phyloP scores from a whole-genome alignment of 495 filamentous ascomycete species.

The Talaromyces ruber region DNA sequence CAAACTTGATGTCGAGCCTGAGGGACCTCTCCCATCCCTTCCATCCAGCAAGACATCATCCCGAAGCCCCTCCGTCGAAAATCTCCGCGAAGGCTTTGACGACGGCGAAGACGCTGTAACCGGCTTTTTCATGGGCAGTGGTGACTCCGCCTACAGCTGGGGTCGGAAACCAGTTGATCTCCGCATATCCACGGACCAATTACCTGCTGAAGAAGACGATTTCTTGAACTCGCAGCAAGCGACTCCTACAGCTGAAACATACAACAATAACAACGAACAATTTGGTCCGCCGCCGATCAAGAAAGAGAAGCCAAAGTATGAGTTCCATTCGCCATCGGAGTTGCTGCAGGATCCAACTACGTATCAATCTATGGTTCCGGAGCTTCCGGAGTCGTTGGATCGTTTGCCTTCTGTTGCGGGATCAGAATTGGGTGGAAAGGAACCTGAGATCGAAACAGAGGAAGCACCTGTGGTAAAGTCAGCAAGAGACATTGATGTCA shows the following conservation, averaged over 20 bases:
- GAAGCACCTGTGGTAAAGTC: not conserved
- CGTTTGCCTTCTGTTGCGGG: slow-evolving; percentile 29
- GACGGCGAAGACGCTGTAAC: slow-evolving; percentile 14
- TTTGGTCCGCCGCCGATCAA: slow-evolving; percentile 6
- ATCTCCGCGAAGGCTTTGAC: slow-evolving; percentile 22
- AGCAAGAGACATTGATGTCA: not conserved
- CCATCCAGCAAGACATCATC: slow-evolving; percentile 43
- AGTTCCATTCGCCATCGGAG: slow-evolving; percentile 40
- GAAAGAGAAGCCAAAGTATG: slow-evolving; percentile 29
- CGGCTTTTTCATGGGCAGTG: slow-evolving; percentile 12
- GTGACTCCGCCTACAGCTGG: not conserved
- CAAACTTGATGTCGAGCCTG: slow-evolving; percentile 27
- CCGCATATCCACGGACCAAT: slow-evolving; percentile 14
- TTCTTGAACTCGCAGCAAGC: slow-evolving; percentile 27
- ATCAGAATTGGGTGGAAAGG: slow-evolving; percentile 20
- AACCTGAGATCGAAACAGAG: not conserved
- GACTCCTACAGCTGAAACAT: slow-evolving; percentile 26
- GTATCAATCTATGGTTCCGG: slow-evolving; percentile 9
- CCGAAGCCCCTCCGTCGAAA: slow-evolving; percentile 32
- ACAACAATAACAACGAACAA: not conserved
- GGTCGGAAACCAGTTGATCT: slow-evolving; percentile 12
- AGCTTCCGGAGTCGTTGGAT: slow-evolving; percentile 20
- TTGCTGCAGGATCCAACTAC: slow-evolving; percentile 27
- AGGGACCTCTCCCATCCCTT: slow-evolving; percentile 37
- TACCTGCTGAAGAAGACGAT: slow-evolving; percentile 12